Evolutionary conservation across 2,329 filamentous ascomycete genomes (phyloP), one percentile per base, ranked within the genome.

Genomic region (Blastomyces gilchristii): DNA sequence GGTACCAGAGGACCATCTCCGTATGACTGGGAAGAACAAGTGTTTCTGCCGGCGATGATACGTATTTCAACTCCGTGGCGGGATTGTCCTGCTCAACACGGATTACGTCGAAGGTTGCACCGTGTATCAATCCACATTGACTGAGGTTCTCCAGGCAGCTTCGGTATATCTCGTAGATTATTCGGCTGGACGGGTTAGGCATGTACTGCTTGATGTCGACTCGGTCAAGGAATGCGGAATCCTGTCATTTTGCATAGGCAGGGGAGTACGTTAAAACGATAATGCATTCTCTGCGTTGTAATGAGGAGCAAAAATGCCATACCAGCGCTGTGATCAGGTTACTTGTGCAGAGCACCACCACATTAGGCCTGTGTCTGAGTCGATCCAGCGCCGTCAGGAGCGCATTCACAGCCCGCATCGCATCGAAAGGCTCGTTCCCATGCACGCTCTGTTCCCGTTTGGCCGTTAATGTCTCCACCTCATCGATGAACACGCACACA

Each of bases 271-370:
- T 59, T 62, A 8, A 37, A 25, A 11, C 14, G 50, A 41, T 12
- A 14, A 16, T 25, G 28, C 28, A 28, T 52, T 52, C 1, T 28
- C 49, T 31, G 11, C n/a, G 9, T 4, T 22, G 39, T 37, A 9
- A 22, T 22, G 18, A 37, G 56, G 3, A 11, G 8, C 18, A 28
- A 37, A 16, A 11, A 12, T 34, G 37, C 9, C 72, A 67, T 65
- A 75, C 75, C 66, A 82, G 72, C 9, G 75, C 76, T 14, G 69
- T 70, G 16, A 79, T 69, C 9, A 82, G 68, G 62, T 82, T 83
- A 69, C 77, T 82, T 0, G 81, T 82, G 67, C 79, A 82, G 41
- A 82, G 69, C 7, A 81, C 73, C 34, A 82, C 67, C 28, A 82
- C 73, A 63, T 82, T 82, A 0, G 73, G 69, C 31, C 75, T 69